Conservation (phyloP, 2,329 filamentous ascomycete genomes). For the Alternaria novae-zelandiae region DNA sequence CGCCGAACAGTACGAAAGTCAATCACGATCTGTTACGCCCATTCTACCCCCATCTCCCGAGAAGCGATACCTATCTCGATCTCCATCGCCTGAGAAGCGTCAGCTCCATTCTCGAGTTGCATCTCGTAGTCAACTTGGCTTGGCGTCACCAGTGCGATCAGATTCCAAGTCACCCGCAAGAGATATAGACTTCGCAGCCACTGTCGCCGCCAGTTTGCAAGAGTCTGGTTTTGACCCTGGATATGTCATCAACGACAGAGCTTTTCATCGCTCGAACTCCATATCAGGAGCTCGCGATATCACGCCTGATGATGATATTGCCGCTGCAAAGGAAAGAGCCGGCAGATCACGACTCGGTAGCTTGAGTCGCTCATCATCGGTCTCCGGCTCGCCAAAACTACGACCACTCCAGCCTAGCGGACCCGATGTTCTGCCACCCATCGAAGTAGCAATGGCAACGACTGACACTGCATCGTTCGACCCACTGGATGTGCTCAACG, state of each 20-base stretch:
- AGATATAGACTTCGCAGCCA: constrained; percentile 57
- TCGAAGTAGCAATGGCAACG: constrained; percentile 44
- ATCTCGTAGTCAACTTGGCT: constrained; percentile 20
- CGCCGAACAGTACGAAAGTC: constrained; percentile 30
- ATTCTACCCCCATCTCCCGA: constrained; percentile 18
- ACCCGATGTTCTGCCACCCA: constrained; percentile 36
- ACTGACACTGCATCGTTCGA: constrained; percentile 45
- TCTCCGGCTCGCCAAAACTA: constrained; percentile 34
- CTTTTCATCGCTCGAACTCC: constrained; percentile 42
- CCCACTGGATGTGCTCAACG: constrained; percentile 46
- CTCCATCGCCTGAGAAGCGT: constrained; percentile 20
- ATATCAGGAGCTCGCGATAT: constrained; percentile 33
- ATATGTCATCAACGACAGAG: constrained; percentile 53
- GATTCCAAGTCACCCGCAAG: constrained; percentile 34
- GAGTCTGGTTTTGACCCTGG: constrained; percentile 56
- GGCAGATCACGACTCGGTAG: constrained; percentile 40
- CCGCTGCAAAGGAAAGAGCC: constrained; percentile 36
- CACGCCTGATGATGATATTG: constrained; percentile 42
- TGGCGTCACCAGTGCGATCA: constrained; percentile 33
- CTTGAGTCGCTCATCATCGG: constrained; percentile 39
- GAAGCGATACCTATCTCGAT: constrained; percentile 22
- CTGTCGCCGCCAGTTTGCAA: constrained; percentile 54
- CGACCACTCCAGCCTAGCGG: constrained; percentile 21
- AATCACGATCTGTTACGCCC: constrained; percentile 29
- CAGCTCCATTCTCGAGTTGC: constrained; percentile 18